These are phyloP conservation scores for Lactarius evosmus DNA, from an alignment of 768 basidiomycete genomes.

Conservation along the genomic window DNA sequence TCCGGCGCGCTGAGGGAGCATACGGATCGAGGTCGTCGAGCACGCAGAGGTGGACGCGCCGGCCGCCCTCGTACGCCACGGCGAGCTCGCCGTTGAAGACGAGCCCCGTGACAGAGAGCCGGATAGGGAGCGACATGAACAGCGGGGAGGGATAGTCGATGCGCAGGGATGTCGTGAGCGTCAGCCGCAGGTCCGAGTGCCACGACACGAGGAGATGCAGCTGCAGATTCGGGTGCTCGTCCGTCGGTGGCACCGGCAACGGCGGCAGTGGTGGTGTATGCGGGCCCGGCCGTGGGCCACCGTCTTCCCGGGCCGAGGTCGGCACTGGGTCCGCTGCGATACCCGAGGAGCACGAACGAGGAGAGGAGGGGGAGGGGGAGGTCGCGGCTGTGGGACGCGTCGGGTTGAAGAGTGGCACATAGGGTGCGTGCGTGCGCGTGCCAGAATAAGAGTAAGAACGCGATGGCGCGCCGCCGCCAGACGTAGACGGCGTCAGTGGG, in stretches of 20 bases:
- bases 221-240: conserved; percentile 70
- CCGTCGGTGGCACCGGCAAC: conserved; percentile 20
- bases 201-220: conserved; percentile 83
- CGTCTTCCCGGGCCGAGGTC: not conserved
- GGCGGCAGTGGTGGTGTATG: not conserved
- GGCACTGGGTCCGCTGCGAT: conserved; percentile 19
- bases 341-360: conserved; percentile 13
- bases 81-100: conserved; percentile 85
- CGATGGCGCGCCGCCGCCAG: conserved; percentile 41
- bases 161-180: conserved; percentile 85
- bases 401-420: not conserved
- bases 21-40: conserved; percentile 87
- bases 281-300: not conserved
- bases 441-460: conserved; percentile 36
- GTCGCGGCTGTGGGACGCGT: not conserved
- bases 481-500: conserved; percentile 31
- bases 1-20: conserved; percentile 53
- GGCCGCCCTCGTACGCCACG: conserved; percentile 86
- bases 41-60: conserved; percentile 83
- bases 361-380: not conserved
- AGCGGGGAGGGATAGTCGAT: conserved; percentile 96
- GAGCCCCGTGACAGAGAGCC: conserved; percentile 86
- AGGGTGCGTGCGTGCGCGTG: not conserved
- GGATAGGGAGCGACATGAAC: conserved; percentile 97
- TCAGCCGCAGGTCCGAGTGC: conserved; percentile 84